A percentile compares a stretch with the other conserved stretches of the same genome.
phyloP scores from a whole-genome alignment of 169 alveolate genomes.

The Cryptosporidium sp. region DNA sequence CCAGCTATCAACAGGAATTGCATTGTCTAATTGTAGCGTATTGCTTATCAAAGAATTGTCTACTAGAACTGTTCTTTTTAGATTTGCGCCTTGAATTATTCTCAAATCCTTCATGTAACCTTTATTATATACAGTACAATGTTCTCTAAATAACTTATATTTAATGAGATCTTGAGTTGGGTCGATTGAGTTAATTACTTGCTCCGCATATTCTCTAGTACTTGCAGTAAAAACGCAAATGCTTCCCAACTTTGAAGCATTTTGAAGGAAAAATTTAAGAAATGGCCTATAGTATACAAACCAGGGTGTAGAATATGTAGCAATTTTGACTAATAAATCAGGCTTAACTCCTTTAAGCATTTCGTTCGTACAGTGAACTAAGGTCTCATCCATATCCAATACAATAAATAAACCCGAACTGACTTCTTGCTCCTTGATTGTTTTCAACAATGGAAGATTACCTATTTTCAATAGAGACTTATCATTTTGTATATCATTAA shows the following conservation, averaged over 20 bases:
- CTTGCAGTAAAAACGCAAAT: conserved; percentile 84
- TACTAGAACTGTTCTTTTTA: conserved; percentile 83
- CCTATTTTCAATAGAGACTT: background rate
- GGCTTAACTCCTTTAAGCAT: conserved; percentile 79
- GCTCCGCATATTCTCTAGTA: conserved; percentile 82
- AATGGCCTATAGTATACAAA: conserved; percentile 81
- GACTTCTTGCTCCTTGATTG: background rate
- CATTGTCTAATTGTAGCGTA: conserved; percentile 85
- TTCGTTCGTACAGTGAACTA: conserved; percentile 84
- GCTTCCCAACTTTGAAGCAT: conserved; percentile 79
- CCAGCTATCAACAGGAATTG: conserved; percentile 88
- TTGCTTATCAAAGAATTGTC: conserved; percentile 86
- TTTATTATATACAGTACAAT: conserved; percentile 79
- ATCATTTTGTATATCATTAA: background rate
- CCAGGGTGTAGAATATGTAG: conserved; percentile 78
- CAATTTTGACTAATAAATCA: conserved; percentile 78
- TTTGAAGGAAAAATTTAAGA: conserved; percentile 78
- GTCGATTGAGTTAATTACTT: conserved; percentile 82
- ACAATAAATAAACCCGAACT: conserved; percentile 67
- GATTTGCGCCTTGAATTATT: conserved; percentile 80
- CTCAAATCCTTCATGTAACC: conserved; percentile 85
- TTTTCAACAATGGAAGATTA: background rate
- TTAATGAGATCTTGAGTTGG: conserved; percentile 71
- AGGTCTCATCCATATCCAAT: conserved; percentile 88
- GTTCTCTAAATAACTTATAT: conserved; percentile 82